Evolutionary conservation across 2,329 filamentous ascomycete genomes (phyloP).

Genomic region (Fusarium tanahbumbuense): DNA sequence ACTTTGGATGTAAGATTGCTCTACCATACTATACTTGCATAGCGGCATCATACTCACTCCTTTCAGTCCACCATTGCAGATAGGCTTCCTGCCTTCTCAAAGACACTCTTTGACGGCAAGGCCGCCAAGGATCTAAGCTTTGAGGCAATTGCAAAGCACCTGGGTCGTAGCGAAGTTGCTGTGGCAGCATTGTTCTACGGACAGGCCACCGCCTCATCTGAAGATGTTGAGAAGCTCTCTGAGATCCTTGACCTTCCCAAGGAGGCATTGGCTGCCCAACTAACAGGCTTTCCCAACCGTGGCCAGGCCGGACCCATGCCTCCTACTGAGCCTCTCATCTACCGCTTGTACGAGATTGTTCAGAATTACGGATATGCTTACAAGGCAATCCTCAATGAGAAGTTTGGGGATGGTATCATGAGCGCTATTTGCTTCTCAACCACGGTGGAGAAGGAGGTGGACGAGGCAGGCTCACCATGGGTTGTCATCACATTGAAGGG

Average conservation of each 20-base stretch:
- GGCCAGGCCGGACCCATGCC: slow-evolving; percentile 68
- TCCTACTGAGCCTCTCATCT: slow-evolving; percentile 68
- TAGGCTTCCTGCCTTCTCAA: slow-evolving; percentile 76
- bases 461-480: slow-evolving; percentile 83
- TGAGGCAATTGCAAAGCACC: slow-evolving; percentile 77
- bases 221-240: slow-evolving; percentile 75
- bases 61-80: slow-evolving; percentile 71
- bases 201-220: slow-evolving; percentile 77
- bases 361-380: slow-evolving; percentile 98
- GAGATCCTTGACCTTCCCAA: slow-evolving; percentile 71
- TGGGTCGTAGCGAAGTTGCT: slow-evolving; percentile 85
- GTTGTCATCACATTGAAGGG: slow-evolving; percentile 85
- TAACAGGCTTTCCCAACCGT: slow-evolving; percentile 82
- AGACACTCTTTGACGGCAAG: slow-evolving; percentile 79
- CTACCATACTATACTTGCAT: neutral
- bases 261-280: slow-evolving; percentile 67
- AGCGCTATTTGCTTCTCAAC: slow-evolving; percentile 92
- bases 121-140: slow-evolving; percentile 80
- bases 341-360: slow-evolving; percentile 91
- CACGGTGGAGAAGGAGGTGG: slow-evolving; percentile 92
- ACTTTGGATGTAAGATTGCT: slow-evolving; percentile 53
- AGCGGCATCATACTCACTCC: slow-evolving; percentile 18
- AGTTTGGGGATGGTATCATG: slow-evolving; percentile 96
- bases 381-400: slow-evolving; percentile 95
- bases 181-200: slow-evolving; percentile 93